A percentile compares a stretch with the other conserved stretches of the same genome.
phyloP scores from a whole-genome alignment of 176 grass and related monocot species.

The Aegilops speltoides region DNA sequence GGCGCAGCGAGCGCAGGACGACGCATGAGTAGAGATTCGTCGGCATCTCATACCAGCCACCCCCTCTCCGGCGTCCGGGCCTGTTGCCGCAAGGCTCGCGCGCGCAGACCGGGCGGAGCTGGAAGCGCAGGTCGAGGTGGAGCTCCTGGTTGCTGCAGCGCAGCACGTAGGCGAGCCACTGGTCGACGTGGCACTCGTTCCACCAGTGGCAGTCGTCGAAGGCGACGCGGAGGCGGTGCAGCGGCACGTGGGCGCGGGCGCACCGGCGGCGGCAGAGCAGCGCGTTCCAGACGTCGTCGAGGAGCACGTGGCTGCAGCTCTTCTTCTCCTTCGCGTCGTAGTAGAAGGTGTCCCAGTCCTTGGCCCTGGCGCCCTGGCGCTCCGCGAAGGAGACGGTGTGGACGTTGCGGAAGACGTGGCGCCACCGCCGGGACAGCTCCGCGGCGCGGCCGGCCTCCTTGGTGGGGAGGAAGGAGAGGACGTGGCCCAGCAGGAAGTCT shows the following conservation, averaged over 20 bases:
- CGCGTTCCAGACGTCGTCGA: not conserved
- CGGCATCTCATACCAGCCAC: not conserved
- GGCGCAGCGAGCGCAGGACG: not conserved
- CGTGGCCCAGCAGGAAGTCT: not conserved
- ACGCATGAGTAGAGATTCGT: not conserved
- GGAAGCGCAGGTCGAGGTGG: not conserved
- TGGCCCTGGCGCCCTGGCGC: not conserved
- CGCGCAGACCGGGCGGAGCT: not conserved
- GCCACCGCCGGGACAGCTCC: not conserved
- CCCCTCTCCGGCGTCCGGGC: not conserved
- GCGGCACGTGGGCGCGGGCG: not conserved
- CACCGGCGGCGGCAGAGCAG: slow-evolving; percentile 5
- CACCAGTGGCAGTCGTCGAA: not conserved
- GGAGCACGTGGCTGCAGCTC: not conserved
- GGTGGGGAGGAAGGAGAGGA: not conserved
- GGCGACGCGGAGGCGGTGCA: not conserved
- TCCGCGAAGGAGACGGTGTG: not conserved
- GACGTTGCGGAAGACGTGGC: not conserved
- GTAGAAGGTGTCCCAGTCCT: not conserved
- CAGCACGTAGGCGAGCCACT: not conserved
- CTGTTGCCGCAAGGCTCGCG: not conserved
- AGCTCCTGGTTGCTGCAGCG: not conserved
- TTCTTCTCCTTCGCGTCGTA: not conserved
- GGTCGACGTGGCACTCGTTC: not conserved
- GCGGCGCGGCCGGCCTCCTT: not conserved